Base-by-base conservation (phyloP, 768 basidiomycete species). In the Rickenella mellea region DNA sequence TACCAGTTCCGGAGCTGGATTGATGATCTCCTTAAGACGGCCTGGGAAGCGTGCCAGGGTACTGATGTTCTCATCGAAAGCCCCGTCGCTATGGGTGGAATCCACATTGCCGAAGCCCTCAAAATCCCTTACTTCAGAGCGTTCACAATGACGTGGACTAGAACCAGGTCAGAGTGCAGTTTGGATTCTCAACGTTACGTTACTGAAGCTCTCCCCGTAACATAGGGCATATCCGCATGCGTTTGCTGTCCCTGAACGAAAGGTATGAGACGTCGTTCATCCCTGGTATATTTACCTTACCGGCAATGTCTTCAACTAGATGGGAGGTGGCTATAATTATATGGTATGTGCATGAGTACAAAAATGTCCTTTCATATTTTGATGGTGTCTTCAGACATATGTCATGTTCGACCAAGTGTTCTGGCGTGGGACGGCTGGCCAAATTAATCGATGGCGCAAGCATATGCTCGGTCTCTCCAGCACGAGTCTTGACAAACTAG, bases 1-100 rank as follows among this genome's bases (percentile, higher is more conserved):
- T n/a, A n/a, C n/a, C 57, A 94, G 86, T 98, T 98, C 67, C 84
- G 96, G 40, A 92, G 91, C 8, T 98, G 94, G 94, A 67, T 98
- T 28, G 96, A 99, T 56, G 96, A 99, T 57, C 71, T 99, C 6
- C 74, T 99, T 35, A 83, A 81, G 60, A 91, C 91, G 0, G 87
- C 92, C 2, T 98, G 93, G 92, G 83, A 91, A 51, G 93, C 92
- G 0, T 98, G 96, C 56, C 91, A 94, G 63, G 82, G 78, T 27
- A 90, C 90, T 0, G 93, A 99, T 58, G 76, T 98, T 22, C 72
- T 99, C 29, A 69, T 99, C 33, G 94, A 99, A 64, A 90, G 87
- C 55, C 94, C 94, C 0, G 92, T 88, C 55, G 92, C 94, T 9
- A 99, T 99, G 89, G 91, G 82, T 21, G 94, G 94, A 8, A 85